Base-by-base conservation (phyloP, 2,329 filamentous ascomycete genomes). In the Neodidymelliopsis sp. region DNA sequence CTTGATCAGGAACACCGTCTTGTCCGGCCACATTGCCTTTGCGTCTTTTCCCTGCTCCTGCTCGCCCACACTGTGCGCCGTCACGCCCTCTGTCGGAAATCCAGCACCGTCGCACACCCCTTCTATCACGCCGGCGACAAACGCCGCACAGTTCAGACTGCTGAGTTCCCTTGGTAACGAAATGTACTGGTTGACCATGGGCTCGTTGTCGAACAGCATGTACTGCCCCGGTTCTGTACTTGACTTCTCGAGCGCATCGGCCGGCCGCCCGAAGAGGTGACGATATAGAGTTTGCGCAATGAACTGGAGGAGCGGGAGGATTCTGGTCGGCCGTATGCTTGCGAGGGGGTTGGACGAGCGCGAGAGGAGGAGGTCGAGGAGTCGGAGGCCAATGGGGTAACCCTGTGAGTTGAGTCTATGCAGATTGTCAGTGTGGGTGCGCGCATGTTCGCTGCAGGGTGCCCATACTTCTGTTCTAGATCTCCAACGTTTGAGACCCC, bases 171-270 rank as follows among this genome's bases (percentile, higher is more conserved):
- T 88, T 12, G 94, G 94, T 42, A 97, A 88, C 64, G 86, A 91
- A 69, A 99, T 89, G 77, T 94, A 97, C 55, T 88, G 87, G 75
- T 97, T 97, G 28, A 97, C 93, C 39, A 97, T 81, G 16, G 94
- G 94, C 72, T 97, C 94, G 75, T 99, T 97, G 77, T 99, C 94
- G 65, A 92, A 90, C 65, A 99, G 94, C 93, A 99, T 97, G 80
- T 97, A 99, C 78, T 97, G 93, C 63, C 94, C 91, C 7, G 90
- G 87, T 41, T 91, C 93, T 42, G 87, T 84, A 7, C 89, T 87
- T 50, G 86, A 90, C 76, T 94, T 92, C 77, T 99, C 94, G 49
- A 99, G 85, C 13, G 91, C 89, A 76, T 97, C 93, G 20, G 94
- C 94, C 46, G 92, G 87, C 1, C 93, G 88, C 27, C 85, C 86